phyloP scores from a whole-genome alignment of 306 rosid species.

The Dryas alaskensis region DNA sequence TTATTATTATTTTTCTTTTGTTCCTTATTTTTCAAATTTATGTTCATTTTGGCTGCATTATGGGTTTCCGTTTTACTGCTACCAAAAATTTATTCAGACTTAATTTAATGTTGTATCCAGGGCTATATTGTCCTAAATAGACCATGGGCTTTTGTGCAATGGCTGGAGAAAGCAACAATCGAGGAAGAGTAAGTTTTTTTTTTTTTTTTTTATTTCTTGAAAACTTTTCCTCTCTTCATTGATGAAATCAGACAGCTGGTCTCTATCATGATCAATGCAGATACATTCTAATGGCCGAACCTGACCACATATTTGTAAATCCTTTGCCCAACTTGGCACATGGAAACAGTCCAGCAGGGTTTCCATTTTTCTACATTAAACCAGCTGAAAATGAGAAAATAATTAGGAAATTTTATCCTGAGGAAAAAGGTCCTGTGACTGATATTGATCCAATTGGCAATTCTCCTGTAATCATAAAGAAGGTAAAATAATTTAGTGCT shows the following conservation, averaged over 20 bases:
- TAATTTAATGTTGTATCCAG: conserved; percentile 38
- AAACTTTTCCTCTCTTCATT: not conserved
- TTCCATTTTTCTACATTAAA: conserved; percentile 79
- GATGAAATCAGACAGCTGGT: conserved; percentile 34
- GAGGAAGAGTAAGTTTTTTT: conserved; percentile 67
- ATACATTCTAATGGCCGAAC: conserved; percentile 96
- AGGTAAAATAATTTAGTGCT: conserved; percentile 43
- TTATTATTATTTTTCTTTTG: not conserved
- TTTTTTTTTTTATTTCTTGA: conserved; percentile 4
- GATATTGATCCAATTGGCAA: conserved; percentile 89
- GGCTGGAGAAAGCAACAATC: conserved; percentile 86
- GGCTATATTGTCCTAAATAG: conserved; percentile 88
- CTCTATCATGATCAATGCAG: conserved; percentile 56
- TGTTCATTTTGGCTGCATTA: not conserved
- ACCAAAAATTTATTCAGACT: not conserved
- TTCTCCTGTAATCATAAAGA: conserved; percentile 87
- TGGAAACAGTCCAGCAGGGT: conserved; percentile 63
- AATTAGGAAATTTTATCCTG: conserved; percentile 71
- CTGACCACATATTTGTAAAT: conserved; percentile 77
- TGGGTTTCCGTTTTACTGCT: not conserved
- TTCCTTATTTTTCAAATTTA: not conserved
- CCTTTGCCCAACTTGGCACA: conserved; percentile 84
- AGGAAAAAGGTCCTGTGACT: conserved; percentile 75
- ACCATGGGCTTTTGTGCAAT: conserved; percentile 98
- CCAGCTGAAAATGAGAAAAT: conserved; percentile 65